phyloP scores from a whole-genome alignment of 2,329 filamentous ascomycete genomes.

The Botrytis fragariae region DNA sequence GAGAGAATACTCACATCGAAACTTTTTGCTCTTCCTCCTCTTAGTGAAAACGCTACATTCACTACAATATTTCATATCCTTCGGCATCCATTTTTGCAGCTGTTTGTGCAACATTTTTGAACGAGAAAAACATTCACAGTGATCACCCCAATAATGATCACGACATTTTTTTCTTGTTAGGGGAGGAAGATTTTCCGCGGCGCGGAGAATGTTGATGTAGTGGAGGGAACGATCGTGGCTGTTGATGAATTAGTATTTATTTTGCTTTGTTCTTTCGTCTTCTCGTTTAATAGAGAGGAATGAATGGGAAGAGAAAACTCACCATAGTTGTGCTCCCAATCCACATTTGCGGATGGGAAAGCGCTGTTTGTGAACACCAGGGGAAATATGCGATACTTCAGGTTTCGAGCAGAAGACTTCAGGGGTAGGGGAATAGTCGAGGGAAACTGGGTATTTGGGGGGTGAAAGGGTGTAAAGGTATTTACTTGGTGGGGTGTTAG shows the following conservation, averaged over 20 bases:
- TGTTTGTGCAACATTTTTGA: slow-evolving; percentile 23
- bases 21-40: slow-evolving; percentile 28
- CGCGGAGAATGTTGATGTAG: neutral
- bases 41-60: slow-evolving; percentile 30
- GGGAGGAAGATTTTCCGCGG: neutral
- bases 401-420: slow-evolving; percentile 20
- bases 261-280: rapidly evolving
- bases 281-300: neutral
- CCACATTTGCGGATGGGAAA: neutral
- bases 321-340: neutral
- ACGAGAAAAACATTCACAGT: slow-evolving; percentile 7
- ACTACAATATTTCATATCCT: slow-evolving; percentile 30
- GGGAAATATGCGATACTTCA: neutral
- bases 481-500: slow-evolving; percentile 24
- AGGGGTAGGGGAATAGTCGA: slow-evolving; percentile 21
- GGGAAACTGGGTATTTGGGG: slow-evolving; percentile 15
- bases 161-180: neutral
- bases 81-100: slow-evolving; percentile 31
- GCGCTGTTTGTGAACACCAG: neutral
- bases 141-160: neutral
- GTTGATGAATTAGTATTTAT: too few species aligned
- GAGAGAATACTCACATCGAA: slow-evolving; percentile 24
- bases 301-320: neutral
- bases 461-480: slow-evolving; percentile 28
- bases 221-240: neutral